Evolutionary conservation across 23 red algal species (phyloP), one percentile per base, ranked within the genome.

Genomic region (Pyropia haitanensis): DNA sequence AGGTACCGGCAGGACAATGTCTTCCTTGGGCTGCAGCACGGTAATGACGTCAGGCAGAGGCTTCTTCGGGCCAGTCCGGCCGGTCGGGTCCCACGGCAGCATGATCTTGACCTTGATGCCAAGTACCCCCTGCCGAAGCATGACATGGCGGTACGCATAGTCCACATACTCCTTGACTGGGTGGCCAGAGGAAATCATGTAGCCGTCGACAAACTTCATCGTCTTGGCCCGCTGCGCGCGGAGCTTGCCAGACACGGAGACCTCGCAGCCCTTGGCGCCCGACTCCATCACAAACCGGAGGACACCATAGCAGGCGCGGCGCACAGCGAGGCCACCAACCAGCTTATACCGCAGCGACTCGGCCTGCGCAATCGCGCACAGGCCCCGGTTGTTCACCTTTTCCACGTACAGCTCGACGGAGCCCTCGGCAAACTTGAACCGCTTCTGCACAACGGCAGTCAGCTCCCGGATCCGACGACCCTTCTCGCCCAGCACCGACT

Each of bases 71-170:
- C 94, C 94, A 26, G 63, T 80, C 56, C 82, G 80, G 26, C 94
- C 94, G 18, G 82, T 85, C 19, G 94, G 94, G 66, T 98, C 94
- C 49, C 91, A 80, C 60, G 94, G 94, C 88, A 98, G 73, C 94
- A 98, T 91, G 61, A 98, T 98, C 81, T 81, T 98, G 20, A 98
- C 94, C 80, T 98, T 98, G 94, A 98, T 90, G 6, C 94, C 94
- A 24, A 98, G 57, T 6, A 98, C 94, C 39, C 94, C 94, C 58
- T 98, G 94, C 46, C 94, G 94, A 61, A 98, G 58, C 19, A 91
- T 25, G 24, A 98, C 94, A 64, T 98, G 94, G 34, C 94, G 76
- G 26, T 88, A 82, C 5, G 94, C 94, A 30, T 74, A 75, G 68
- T 98, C 86, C 15, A 98, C 76, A 56, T 90, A 98, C 18, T 91